Evolutionary conservation across 306 rosid genomes (phyloP).

Genomic region (Cucumis sativus): Cucumber_9930_V3 NC_026657.2:3185501-3186000

Average conservation of each 20-base stretch:
- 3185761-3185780: conserved; percentile 18
- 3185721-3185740: not conserved
- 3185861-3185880: no score
- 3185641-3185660: not conserved
- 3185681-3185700: no score
- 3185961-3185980: no score
- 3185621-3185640: conserved; percentile 22
- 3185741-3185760: not conserved
- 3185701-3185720: no score
- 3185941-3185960: no score
- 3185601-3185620: conserved; percentile 42
- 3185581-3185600: conserved; percentile 20
- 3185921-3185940: no score
- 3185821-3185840: not conserved
- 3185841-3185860: no score
- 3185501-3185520: not conserved
- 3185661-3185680: no score
- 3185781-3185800: conserved; percentile 29
- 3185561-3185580: conserved; percentile 19
- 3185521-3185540: no score
- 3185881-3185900: no score
- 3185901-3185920: no score
- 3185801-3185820: not conserved
- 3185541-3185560: not conserved
- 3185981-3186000: no score